Base-by-base conservation (phyloP, 805 yeast genomes). In the Hanseniaspora vineae region DNA sequence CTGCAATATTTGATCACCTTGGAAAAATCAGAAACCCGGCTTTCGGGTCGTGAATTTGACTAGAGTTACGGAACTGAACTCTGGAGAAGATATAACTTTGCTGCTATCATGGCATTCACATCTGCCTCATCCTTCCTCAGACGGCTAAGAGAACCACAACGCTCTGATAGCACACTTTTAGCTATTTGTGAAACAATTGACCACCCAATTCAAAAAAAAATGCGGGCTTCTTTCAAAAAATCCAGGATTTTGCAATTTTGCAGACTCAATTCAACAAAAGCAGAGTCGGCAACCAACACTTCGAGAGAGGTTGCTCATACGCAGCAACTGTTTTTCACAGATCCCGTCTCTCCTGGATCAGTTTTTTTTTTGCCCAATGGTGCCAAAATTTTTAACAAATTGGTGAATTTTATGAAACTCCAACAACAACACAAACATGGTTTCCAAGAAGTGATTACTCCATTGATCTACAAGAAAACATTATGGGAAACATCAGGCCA, bases 401-500 rank as follows among this genome's bases (percentile, higher is more conserved):
- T 92, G 50, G 70, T 86, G 13, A 71, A 71, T 42, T 92, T 88
- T 63, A 89, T 92, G 90, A 84, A 86, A 59, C 66, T 78, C 39
- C 96, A 87, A 59, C 57, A 58, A 35, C 94, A 88, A 62, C 66
- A 75, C 18, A 76, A 73, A 51, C 83, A 81, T 55, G 96, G 95
- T 0, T 92, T 88, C 58, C 80, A 84, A 50, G 97, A 92, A 65
- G 97, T 92, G 6, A 77, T 90, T 29, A 85, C 96, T 0, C 98
- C 98, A 1, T 71, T 90, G 54, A 82, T 92, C 13, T 92, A 82
- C 66, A 84, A 82, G 55, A 80, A 80, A 49, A 75, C 78, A 35
- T 68, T 92, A 15, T 92, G 97, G 96, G 83, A 88, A 63, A 77
- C 73, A 45, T 83, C 95, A 11, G 97, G 97, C 0, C 98, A 92